Base-by-base conservation (phyloP, 805 yeast genomes). In the Schwanniomyces polymorphus region DNA sequence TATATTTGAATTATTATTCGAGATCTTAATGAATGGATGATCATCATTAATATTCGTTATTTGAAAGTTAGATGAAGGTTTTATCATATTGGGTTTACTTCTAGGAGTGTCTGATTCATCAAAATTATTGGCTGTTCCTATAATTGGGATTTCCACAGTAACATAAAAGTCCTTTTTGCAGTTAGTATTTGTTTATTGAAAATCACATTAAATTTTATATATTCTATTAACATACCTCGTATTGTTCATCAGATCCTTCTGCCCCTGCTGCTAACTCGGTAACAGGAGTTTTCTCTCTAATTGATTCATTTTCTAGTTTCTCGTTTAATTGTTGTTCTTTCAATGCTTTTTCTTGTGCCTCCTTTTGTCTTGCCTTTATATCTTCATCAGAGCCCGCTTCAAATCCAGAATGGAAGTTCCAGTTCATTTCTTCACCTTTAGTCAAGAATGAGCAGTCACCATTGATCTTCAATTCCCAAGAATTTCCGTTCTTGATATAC, bases 351-450 rank as follows among this genome's bases (percentile, higher is more conserved):
- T 43, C 42, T 14, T 25, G 48, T 42, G 43, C 49, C 43, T 44
- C 54, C 43, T 47, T 53, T 45, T 52, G 45, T 52, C 91, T 76
- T 12, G 80, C 78, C 54, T 78, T 81, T 44, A 90, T 82, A 64
- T 91, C 97, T 43, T 86, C 96, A 52, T 85, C 89, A 3, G 96
- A 87, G 9, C 97, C 97, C 5, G 97, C 96, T 68, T 89, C 97
- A 54, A 80, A 85, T 16, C 81, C 82, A 47, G 65, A 74, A 58
- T 79, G 81, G 71, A 91, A 92, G 56, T 85, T 82, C 97, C 97
- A 91, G 60, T 88, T 85, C 95, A 90, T 89, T 64, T 91, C 97
- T 58, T 91, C 94, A 7, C 98, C 98, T 6, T 76, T 66, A 6
- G 79, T 63, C 50, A 92, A 71, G 57, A 85, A 91, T 38, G 78